Base-by-base conservation (phyloP, 331 rosid genomes). In the Phaseolus coccineus region DNA sequence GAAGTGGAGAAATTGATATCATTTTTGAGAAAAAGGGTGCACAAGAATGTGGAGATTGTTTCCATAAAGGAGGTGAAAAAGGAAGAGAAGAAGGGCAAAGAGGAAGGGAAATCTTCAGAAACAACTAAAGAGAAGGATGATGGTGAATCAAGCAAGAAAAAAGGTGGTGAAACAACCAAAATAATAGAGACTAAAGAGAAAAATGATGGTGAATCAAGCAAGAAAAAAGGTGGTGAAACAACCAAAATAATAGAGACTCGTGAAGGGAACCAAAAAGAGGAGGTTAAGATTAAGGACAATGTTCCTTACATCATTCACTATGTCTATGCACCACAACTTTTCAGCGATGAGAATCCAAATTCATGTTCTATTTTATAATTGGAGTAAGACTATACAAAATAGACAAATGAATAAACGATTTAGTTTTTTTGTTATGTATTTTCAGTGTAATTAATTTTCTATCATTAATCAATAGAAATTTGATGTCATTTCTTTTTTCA, bases 321-420 rank as follows among this genome's bases (percentile, higher is more conserved):
- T 82, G 93, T 94, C 16, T 91, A 92, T 79, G 97, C 95, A 52
- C 97, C 97, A 6, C 98, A 92, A 25, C n/a, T 83, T 13, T 92
- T 92, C n/a, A 94, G 96, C 2, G 96, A 92, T 84, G 98, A 90
- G 80, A 94, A 94, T 82, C 97, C 98, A 58, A 92, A 94, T 84
- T 89, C 98, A 6, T 94, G 97, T 79, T 61, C n/a, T 50, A 71
- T 94, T 69, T 52, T 79, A 66, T 91, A 82, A 74, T 30, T 82
- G 5, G 25, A 33, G 25, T 13, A 3, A 0, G 6, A 35, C 33
- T 12, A 12, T 1, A 35, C 22, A 0, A 68, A 28, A 11, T 14
- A 15, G 1, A 25, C 27, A 55, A 39, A 68, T 14, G 53, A 66
- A 52, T 15, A n/a, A 46, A 25, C 4, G 6, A 15, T 69, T 22